Conservation (phyloP, 148 eudicot species). For the Rhododendron williamsianum region DNA sequence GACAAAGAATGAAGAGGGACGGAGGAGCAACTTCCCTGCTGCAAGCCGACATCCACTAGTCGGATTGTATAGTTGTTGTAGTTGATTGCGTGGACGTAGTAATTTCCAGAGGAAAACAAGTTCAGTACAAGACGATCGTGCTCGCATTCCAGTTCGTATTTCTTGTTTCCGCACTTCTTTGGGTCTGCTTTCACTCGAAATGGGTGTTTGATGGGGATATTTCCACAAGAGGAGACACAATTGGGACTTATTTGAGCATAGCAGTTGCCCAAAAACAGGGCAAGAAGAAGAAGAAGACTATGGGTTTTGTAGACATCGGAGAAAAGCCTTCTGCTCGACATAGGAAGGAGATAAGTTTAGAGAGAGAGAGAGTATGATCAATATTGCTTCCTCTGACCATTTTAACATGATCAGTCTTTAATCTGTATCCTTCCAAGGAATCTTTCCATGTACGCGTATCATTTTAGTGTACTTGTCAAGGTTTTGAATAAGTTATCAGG, state of each 20-base stretch:
- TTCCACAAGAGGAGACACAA: background rate
- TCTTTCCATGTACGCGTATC: too few relatives aligned
- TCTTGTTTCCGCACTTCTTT: background rate
- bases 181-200: background rate
- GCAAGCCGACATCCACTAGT: constrained; percentile 15
- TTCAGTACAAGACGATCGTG: constrained; percentile 2
- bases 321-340: background rate
- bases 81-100: constrained; percentile 10
- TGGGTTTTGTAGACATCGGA: background rate
- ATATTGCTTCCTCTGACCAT: too few relatives aligned
- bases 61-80: constrained; percentile 7
- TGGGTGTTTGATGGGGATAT: background rate
- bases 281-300: background rate
- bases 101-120: background rate
- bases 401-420: too few relatives aligned
- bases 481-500: too few relatives aligned
- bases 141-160: constrained; percentile 14
- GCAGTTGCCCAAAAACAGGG: background rate
- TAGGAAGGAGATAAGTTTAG: background rate
- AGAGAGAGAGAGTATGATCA: background rate
- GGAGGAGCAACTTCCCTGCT: constrained; percentile 2
- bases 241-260: background rate
- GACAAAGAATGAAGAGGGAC: constrained; percentile 4
- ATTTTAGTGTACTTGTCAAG: too few relatives aligned
- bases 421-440: too few relatives aligned